Evolutionary conservation across 768 basidiomycete genomes (phyloP).

Genomic region (Trametes maxima): DNA sequence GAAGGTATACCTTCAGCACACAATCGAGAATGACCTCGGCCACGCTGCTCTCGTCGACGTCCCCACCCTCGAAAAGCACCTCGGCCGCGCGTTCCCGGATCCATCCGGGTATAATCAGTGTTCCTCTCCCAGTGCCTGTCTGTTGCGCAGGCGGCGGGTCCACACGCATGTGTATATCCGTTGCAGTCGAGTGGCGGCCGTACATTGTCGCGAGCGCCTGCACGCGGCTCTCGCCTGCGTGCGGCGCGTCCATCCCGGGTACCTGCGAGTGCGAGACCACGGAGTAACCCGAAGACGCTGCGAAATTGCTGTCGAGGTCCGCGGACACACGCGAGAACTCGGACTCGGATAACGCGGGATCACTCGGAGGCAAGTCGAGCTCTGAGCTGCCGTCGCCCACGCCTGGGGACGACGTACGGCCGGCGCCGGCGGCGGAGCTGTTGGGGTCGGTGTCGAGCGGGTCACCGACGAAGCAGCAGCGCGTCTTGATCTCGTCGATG

Average conservation of each 20-base stretch:
- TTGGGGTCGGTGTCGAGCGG: constrained; percentile 46
- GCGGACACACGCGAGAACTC: constrained; percentile 57
- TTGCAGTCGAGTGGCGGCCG: constrained; percentile 75
- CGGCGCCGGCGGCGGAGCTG: neutral
- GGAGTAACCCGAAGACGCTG: constrained; percentile 62
- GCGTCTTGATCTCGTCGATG: constrained; percentile 89
- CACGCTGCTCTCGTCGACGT: constrained; percentile 84
- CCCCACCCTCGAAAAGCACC: constrained; percentile 86
- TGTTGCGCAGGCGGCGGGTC: constrained; percentile 67
- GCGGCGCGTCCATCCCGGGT: constrained; percentile 24
- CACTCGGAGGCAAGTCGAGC: constrained; percentile 50
- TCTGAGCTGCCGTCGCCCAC: constrained; percentile 44
- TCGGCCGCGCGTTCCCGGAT: constrained; percentile 90
- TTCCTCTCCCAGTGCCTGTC: constrained; percentile 73
- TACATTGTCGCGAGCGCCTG: constrained; percentile 74
- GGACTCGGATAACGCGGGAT: constrained; percentile 66
- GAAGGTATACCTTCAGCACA: constrained; percentile 66
- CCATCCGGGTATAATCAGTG: constrained; percentile 91
- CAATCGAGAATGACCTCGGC: constrained; percentile 81
- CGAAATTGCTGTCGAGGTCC: constrained; percentile 49
- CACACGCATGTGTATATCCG: constrained; percentile 70
- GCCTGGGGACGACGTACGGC: constrained; percentile 30
- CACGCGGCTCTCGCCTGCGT: constrained; percentile 52
- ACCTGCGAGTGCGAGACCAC: constrained; percentile 49
- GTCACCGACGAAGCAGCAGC: constrained; percentile 85